These are phyloP conservation scores for Vinca minor DNA, from an alignment of 257 asterid genomes.

Conservation along the genomic window DNA sequence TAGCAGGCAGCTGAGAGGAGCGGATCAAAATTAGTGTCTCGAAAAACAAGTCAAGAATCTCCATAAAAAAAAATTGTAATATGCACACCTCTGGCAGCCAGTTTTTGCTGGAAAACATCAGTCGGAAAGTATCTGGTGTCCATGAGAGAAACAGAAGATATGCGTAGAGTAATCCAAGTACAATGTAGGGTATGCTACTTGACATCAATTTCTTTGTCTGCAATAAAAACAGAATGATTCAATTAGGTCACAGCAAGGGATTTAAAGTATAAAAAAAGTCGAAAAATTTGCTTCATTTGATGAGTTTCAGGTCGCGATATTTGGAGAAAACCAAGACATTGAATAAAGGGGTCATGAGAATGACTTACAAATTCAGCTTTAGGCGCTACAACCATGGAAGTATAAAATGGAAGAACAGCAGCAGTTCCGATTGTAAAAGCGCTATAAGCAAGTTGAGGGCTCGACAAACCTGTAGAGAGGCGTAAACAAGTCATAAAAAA, in stretches of 20 bases:
- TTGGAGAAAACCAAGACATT: neutral
- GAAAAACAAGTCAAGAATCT: neutral
- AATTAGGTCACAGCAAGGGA: conserved; percentile 2
- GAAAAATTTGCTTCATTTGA: too few relatives aligned
- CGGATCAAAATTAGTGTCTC: conserved; percentile 1
- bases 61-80: neutral
- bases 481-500: too few relatives aligned
- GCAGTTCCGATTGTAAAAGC: conserved; percentile 70
- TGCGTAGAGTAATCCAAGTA: conserved; percentile 60
- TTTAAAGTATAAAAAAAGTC: neutral
- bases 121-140: conserved; percentile 67
- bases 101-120: conserved; percentile 70
- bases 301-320: too few relatives aligned
- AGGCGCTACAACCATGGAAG: conserved; percentile 81
- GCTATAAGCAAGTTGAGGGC: conserved; percentile 54
- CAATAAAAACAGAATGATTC: conserved; percentile 12
- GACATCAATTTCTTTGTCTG: conserved; percentile 63
- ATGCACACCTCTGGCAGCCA: conserved; percentile 91
- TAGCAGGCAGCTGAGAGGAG: conserved; percentile 52
- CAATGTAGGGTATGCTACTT: conserved; percentile 54
- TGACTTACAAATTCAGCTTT: conserved; percentile 51
- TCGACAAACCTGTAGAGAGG: conserved; percentile 48
- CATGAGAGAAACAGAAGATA: conserved; percentile 67
- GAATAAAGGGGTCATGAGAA: too few relatives aligned
- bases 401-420: conserved; percentile 82